Conservation (phyloP, 1,139 yeast species). For the Geotrichum siamense region DNA sequence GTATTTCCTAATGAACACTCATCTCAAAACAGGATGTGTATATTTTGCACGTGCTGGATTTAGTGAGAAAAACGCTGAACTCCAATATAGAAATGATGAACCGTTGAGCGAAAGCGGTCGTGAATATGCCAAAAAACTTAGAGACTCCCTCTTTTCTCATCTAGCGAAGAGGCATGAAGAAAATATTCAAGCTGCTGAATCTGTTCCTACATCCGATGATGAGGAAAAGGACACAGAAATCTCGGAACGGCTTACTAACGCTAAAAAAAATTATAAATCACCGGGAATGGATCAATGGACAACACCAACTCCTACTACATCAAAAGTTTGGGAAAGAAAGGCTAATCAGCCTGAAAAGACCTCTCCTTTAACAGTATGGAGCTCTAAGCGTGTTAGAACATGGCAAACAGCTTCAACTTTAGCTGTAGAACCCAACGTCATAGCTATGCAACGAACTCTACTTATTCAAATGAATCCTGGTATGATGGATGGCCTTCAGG, state of each 20-base stretch:
- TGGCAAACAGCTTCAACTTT: constrained; percentile 70
- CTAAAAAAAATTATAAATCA: constrained; percentile 15
- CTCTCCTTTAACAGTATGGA: constrained; percentile 57
- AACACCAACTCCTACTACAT: constrained; percentile 18
- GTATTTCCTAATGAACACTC: constrained; percentile 79
- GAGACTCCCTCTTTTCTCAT: constrained; percentile 38
- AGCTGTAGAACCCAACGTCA: constrained; percentile 26
- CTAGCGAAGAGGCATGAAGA: constrained; percentile 25
- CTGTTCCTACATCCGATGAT: background rate
- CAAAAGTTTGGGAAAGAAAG: constrained; percentile 21
- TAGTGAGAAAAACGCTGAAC: constrained; percentile 24
- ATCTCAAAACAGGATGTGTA: constrained; percentile 77
- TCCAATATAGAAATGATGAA: constrained; percentile 34
- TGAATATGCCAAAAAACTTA: constrained; percentile 37
- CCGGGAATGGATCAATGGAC: constrained; percentile 18
- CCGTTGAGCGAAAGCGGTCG: constrained; percentile 35
- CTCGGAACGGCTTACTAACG: background rate
- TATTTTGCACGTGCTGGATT: constrained; percentile 65
- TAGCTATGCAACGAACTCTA: constrained; percentile 49
- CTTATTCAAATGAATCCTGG: constrained; percentile 89
- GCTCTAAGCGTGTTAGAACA: constrained; percentile 82
- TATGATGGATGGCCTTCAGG: constrained; percentile 61
- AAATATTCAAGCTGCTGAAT: constrained; percentile 1
- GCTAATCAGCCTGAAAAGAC: constrained; percentile 27
- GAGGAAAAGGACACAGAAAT: background rate